Conservation (phyloP, 2,329 filamentous ascomycete genomes). For the Paracamarosporium sp. region DNA sequence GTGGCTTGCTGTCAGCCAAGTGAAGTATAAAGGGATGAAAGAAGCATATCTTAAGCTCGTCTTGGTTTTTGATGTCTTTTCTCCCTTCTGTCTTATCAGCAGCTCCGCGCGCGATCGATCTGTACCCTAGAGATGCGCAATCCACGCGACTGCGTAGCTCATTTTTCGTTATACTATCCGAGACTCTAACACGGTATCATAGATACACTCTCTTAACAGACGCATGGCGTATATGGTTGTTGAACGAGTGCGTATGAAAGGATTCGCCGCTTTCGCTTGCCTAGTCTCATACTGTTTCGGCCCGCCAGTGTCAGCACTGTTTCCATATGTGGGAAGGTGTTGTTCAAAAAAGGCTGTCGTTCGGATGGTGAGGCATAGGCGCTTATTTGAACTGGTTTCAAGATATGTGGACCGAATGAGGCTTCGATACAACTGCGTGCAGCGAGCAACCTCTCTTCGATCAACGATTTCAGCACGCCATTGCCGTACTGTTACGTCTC, state of each 20-base stretch:
- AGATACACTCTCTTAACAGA: not conserved
- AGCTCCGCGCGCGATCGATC: not conserved
- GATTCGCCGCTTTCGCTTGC: not conserved
- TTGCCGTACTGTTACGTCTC: no score
- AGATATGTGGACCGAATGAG: not conserved
- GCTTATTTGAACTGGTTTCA: not conserved
- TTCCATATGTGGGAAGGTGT: not conserved
- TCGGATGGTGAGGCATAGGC: not conserved
- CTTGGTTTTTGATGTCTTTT: not conserved
- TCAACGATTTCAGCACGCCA: not conserved
- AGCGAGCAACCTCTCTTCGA: not conserved
- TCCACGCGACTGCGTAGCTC: not conserved
- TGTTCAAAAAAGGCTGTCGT: not conserved
- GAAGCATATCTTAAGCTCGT: not conserved
- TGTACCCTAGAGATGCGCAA: not conserved
- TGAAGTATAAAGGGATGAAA: not conserved
- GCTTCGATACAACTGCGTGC: not conserved
- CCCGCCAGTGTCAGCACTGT: not conserved
- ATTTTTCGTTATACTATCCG: not conserved
- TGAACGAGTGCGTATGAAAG: not conserved
- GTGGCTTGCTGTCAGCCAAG: conserved; percentile 7
- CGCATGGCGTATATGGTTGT: not conserved
- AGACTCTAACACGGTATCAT: not conserved
- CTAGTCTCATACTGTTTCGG: not conserved
- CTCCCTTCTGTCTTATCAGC: not conserved